Evolutionary conservation across 495 filamentous ascomycete genomes (phyloP).

Genomic region (Niebla homalea): DNA sequence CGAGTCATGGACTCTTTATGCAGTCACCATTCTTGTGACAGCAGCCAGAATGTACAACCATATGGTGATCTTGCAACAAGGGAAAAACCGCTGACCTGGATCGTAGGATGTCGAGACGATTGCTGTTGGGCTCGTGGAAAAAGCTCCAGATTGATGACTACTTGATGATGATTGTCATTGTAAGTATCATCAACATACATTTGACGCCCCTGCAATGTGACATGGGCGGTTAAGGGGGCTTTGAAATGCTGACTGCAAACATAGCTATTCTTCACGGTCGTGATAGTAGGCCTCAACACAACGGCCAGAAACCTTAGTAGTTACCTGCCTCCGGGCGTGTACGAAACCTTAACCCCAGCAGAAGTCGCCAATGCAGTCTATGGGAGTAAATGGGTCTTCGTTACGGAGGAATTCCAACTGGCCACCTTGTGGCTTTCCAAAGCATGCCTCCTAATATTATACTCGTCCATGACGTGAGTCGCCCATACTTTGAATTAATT

Average conservation of each 20-base stretch:
- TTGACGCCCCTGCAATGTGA: not conserved
- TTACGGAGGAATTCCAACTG: conserved; percentile 31
- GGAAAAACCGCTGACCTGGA: not conserved
- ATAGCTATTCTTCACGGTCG: conserved; percentile 34
- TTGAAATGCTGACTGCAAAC: not conserved
- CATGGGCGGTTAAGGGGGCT: not conserved
- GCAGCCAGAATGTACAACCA: conserved; percentile 9
- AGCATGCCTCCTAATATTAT: conserved; percentile 39
- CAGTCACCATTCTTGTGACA: conserved; percentile 2
- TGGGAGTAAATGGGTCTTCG: conserved; percentile 43
- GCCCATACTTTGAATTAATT: not conserved
- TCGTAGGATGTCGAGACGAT: conserved; percentile 18
- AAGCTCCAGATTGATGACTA: conserved; percentile 41
- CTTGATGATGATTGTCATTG: conserved; percentile 36
- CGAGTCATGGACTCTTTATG: conserved; percentile 16
- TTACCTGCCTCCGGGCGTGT: conserved; percentile 34
- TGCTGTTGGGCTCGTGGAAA: conserved; percentile 32
- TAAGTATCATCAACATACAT: conserved; percentile 14
- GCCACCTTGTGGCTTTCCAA: conserved; percentile 40
- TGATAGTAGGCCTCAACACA: conserved; percentile 39
- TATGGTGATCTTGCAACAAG: too few species aligned
- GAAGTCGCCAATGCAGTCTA: conserved; percentile 33
- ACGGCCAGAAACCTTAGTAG: conserved; percentile 37
- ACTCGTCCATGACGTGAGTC: conserved; percentile 37
- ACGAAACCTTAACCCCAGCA: conserved; percentile 29